Conservation (phyloP, 306 rosid genomes). For the Sicyos edulis region DNA sequence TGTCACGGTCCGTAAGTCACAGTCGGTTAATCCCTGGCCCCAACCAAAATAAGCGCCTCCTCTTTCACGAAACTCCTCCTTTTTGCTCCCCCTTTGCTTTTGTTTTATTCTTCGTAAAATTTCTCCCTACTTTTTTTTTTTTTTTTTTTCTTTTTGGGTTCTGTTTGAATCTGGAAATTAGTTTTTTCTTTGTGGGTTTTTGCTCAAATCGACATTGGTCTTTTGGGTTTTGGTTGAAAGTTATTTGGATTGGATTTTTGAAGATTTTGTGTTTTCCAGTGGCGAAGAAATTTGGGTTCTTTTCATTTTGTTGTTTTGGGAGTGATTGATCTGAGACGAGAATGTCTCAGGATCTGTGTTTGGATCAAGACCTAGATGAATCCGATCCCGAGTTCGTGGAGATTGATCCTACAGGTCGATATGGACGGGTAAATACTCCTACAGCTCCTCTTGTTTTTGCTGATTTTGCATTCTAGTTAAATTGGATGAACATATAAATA, state of each 20-base stretch:
- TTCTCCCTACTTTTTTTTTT: not conserved
- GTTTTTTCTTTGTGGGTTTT: not conserved
- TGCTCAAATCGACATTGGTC: no score
- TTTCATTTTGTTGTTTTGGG: no score
- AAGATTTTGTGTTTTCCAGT: no score
- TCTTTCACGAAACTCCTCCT: slow-evolving; percentile 14
- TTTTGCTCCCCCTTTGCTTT: not conserved
- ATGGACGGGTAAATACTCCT: slow-evolving; percentile 93
- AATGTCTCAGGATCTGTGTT: slow-evolving; percentile 61
- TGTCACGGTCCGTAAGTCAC: no score
- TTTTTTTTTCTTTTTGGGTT: not conserved
- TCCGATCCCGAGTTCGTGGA: slow-evolving; percentile 66
- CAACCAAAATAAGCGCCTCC: slow-evolving; percentile 11
- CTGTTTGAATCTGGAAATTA: not conserved
- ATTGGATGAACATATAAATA: no score
- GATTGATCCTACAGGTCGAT: slow-evolving; percentile 82
- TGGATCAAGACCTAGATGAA: slow-evolving; percentile 60
- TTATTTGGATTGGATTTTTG: no score
- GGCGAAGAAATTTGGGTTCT: slow-evolving; percentile 1
- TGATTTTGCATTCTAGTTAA: not conserved
- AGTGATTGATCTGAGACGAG: slow-evolving; percentile 20
- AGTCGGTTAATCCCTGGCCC: not conserved
- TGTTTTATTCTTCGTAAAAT: not conserved
- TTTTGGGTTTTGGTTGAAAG: no score
- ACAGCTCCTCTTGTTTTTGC: not conserved